Conservation (phyloP, 192 early-diverging fungal genomes). For the Gamsiella multidivaricata region DNA sequence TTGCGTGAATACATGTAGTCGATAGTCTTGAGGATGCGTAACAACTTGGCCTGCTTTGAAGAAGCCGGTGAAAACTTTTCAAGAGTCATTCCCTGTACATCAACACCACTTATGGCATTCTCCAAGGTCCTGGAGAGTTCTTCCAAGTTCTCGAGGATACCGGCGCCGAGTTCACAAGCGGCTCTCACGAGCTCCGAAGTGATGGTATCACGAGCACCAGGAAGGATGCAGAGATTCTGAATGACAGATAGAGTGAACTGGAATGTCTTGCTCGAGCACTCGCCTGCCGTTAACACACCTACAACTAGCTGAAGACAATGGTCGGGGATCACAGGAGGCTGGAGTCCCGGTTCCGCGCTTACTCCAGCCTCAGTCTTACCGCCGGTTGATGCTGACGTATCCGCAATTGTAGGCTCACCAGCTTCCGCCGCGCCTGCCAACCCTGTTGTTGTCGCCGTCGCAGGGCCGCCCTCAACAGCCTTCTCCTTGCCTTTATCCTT, state of each 20-base stretch:
- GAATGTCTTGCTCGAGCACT: conserved; percentile 95
- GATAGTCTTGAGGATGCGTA: conserved; percentile 93
- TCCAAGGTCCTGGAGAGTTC: conserved; percentile 70
- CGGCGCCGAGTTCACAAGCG: conserved; percentile 73
- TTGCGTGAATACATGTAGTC: conserved; percentile 84
- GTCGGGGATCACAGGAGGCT: conserved; percentile 85
- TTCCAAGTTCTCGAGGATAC: conserved; percentile 77
- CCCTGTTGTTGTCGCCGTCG: conserved; percentile 14
- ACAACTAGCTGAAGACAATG: conserved; percentile 85
- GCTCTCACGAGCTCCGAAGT: conserved; percentile 79
- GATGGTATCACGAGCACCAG: conserved; percentile 80
- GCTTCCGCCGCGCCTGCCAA: not conserved
- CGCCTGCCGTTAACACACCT: conserved; percentile 88
- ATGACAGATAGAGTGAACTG: conserved; percentile 92
- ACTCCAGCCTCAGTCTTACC: conserved; percentile 33
- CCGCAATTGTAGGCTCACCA: not conserved
- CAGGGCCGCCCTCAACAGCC: not conserved
- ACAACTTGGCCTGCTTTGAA: conserved; percentile 89
- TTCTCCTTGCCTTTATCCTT: conserved; percentile 9
- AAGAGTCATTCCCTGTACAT: conserved; percentile 78
- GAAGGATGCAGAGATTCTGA: conserved; percentile 82
- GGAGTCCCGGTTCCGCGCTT: conserved; percentile 54
- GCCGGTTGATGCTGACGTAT: conserved; percentile 9
- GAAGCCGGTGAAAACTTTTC: conserved; percentile 85
- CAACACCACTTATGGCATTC: conserved; percentile 67